Evolutionary conservation across 2,329 filamentous ascomycete genomes (phyloP), one percentile per base, ranked within the genome.

Genomic region (Fusarium lateritium): DNA sequence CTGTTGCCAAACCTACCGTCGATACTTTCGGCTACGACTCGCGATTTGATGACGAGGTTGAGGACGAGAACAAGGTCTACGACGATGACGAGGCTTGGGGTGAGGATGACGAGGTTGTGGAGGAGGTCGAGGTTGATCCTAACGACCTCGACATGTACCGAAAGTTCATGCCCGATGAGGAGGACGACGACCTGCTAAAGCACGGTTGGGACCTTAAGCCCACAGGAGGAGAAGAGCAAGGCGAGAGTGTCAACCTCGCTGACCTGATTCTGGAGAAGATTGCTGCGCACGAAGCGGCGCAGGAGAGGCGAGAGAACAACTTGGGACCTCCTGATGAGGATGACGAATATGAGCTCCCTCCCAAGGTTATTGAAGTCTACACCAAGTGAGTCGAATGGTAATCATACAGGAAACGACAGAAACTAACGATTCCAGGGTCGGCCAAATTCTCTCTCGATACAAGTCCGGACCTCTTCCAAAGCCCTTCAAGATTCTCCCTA

Each of bases 391-490:
- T 76, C 24, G 2, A 13, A 10, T 10, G 14, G 4, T 3, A 31
- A 7, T 31, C 14, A 14, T 7, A 5, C 21, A 7, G 8, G 15
- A 31, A 22, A 17, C 3, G 8, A 15, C 19, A 21, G 13, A 19
- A 46, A 42, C 71, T 76, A 65, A 75, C 47, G 8, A 17, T 8
- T 17, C 1, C 39, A 94, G 91, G 82, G 91, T 97, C 73, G 95
- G 94, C 64, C 85, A 94, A 71, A 91, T 98, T 64, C 86, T 99
- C 62, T 94, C 93, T 26, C 89, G 95, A 69, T 98, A 97, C 84
- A 97, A 97, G 81, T 95, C 92, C 15, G 96, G 96, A n/a, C 95
- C 95, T 71, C 86, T 99, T 33, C 96, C 96, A 21, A 99, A 99
- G 81, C 95, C 95, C 1, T 97, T 99, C 86, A 98, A 98, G 81